Conservation (phyloP, 2,329 filamentous ascomycete genomes). For the Alternaria arbusti region DNA sequence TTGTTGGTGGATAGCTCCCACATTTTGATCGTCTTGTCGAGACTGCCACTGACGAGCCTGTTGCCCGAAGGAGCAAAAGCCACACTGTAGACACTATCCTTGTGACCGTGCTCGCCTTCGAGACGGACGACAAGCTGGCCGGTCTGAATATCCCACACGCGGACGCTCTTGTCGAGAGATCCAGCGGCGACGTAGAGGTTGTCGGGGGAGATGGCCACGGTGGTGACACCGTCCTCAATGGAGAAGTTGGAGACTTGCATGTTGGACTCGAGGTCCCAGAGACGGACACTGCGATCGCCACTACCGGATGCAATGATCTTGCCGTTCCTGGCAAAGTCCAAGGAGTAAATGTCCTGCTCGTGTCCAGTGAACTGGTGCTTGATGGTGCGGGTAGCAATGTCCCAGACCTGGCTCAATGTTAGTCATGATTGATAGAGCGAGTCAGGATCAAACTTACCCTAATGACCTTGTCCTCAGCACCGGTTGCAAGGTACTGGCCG, state of each 20-base stretch:
- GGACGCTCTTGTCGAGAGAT: slow-evolving; percentile 95
- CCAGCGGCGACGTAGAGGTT: slow-evolving; percentile 93
- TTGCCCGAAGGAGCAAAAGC: slow-evolving; percentile 94
- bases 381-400: slow-evolving; percentile 82
- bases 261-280: slow-evolving; percentile 93
- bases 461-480: slow-evolving; percentile 97
- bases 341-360: slow-evolving; percentile 97
- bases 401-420: slow-evolving; percentile 75
- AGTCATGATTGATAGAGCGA: slow-evolving; percentile 5
- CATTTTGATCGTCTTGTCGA: slow-evolving; percentile 99
- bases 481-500: slow-evolving; percentile 90
- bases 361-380: slow-evolving; percentile 94
- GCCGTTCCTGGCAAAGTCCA: slow-evolving; percentile 93
- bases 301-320: slow-evolving; percentile 94
- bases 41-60: slow-evolving; percentile 89
- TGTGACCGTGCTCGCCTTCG: slow-evolving; percentile 92
- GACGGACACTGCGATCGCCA: slow-evolving; percentile 89
- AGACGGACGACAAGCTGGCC: slow-evolving; percentile 89
- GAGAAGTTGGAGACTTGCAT: slow-evolving; percentile 82
- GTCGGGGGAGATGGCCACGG: slow-evolving; percentile 95
- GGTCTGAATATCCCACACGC: slow-evolving; percentile 90
- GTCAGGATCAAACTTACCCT: slow-evolving; percentile 66
- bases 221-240: slow-evolving; percentile 97
- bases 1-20: slow-evolving; percentile 86
- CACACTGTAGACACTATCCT: slow-evolving; percentile 95